These are phyloP conservation scores for Amanita rubescens DNA, from an alignment of 768 basidiomycete species.

Conservation along the genomic window DNA sequence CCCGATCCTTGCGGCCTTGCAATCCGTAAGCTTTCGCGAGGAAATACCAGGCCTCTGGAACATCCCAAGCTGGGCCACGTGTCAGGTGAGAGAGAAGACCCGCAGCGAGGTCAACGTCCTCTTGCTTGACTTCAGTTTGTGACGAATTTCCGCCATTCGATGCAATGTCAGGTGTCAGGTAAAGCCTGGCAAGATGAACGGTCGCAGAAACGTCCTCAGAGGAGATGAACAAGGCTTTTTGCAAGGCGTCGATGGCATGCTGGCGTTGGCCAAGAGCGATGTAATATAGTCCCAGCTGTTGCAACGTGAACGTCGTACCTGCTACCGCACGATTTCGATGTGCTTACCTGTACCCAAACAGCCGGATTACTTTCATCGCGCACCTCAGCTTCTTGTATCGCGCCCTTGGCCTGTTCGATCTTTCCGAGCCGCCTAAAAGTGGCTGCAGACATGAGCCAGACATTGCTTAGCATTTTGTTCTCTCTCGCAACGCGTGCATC, in stretches of 20 bases:
- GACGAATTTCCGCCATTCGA: constrained; percentile 6
- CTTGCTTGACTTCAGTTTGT: constrained; percentile 12
- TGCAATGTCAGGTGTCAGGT: constrained; percentile 38
- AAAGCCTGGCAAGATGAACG: constrained; percentile 71
- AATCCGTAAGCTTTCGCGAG: constrained; percentile 74
- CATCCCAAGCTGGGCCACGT: constrained; percentile 79
- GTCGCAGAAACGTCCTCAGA: constrained; percentile 72
- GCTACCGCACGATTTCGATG: background rate
- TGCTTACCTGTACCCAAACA: constrained; percentile 91
- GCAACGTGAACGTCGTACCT: background rate
- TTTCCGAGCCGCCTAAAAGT: constrained; percentile 88
- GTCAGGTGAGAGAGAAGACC: constrained; percentile 73
- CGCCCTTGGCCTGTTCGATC: constrained; percentile 81
- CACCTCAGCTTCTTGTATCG: constrained; percentile 93
- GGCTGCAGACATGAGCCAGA: constrained; percentile 94
- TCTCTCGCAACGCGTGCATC: constrained; percentile 47
- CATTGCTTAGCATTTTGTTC: constrained; percentile 64
- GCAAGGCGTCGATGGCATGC: constrained; percentile 67
- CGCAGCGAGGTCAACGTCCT: constrained; percentile 75
- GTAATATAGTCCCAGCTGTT: constrained; percentile 70
- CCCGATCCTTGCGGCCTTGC: constrained; percentile 64
- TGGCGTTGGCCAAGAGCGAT: constrained; percentile 47
- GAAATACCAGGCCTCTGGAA: constrained; percentile 93
- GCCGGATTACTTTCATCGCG: constrained; percentile 78
- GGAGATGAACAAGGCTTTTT: constrained; percentile 85